phyloP scores from a whole-genome alignment of 768 basidiomycete species.

The Suillus hirtellus region DNA sequence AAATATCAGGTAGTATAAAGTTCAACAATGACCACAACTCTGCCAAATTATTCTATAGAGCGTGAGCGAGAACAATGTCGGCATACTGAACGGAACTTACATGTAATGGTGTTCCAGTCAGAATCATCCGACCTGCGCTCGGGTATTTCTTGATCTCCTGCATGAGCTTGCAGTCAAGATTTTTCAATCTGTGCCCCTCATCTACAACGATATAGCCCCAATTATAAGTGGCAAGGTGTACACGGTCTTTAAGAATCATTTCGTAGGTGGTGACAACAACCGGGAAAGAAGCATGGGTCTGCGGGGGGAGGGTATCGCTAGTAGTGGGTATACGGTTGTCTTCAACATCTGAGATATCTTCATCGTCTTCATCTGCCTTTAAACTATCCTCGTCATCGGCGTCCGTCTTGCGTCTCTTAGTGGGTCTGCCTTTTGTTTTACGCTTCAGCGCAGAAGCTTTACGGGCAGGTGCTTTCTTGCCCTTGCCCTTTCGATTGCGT shows the following conservation, averaged over 20 bases:
- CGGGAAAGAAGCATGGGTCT: conserved; percentile 51
- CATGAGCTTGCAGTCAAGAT: conserved; percentile 88
- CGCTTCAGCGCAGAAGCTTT: conserved; percentile 17
- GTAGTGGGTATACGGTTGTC: conserved; percentile 22
- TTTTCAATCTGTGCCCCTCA: conserved; percentile 95
- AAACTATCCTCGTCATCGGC: conserved; percentile 8
- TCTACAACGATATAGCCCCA: conserved; percentile 97
- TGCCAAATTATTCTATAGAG: conserved; percentile 84
- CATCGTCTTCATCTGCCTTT: conserved; percentile 18
- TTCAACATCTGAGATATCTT: conserved; percentile 20
- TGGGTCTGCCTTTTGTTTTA: conserved; percentile 9
- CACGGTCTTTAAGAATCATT: conserved; percentile 83
- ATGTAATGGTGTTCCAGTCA: conserved; percentile 96
- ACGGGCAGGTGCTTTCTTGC: conserved; percentile 14
- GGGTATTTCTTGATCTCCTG: conserved; percentile 85
- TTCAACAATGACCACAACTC: conserved; percentile 96
- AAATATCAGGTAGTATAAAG: conserved; percentile 93
- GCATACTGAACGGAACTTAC: conserved; percentile 43
- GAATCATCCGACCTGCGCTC: conserved; percentile 84
- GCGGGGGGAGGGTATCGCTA: conserved; percentile 19
- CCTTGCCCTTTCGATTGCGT: conserved; percentile 20
- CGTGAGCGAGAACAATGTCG: not conserved
- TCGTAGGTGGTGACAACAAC: conserved; percentile 92
- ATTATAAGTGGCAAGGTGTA: conserved; percentile 60
- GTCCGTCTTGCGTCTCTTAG: conserved; percentile 26